Percentiles rank a stretch among this genome's conserved stretches.
These are phyloP conservation scores for Halophytophthora polymorphica DNA, from an alignment of 352 stramenopile genomes.

Conservation along the genomic window DNA sequence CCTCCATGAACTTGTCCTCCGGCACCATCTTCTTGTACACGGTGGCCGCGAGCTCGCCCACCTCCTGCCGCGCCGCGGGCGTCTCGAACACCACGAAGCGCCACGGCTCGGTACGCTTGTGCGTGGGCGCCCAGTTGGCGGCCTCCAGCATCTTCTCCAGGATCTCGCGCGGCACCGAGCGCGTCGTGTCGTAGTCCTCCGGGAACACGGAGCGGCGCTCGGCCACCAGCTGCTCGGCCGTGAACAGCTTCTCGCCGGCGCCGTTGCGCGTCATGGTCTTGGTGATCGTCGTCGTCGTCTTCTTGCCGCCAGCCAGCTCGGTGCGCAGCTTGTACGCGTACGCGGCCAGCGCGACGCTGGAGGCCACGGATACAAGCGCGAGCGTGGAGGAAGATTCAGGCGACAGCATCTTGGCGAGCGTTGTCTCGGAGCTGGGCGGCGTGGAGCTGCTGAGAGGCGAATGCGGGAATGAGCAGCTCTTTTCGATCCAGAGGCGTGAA, in stretches of 20 bases:
- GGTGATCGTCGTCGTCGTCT: constrained; percentile 20
- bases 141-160: constrained; percentile 74
- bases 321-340: constrained; percentile 38
- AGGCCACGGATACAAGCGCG: constrained; percentile 24
- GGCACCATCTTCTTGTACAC: constrained; percentile 70
- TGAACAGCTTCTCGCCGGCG: constrained; percentile 43
- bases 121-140: constrained; percentile 83
- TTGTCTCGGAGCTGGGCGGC: constrained; percentile 2
- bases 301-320: constrained; percentile 16
- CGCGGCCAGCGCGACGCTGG: constrained; percentile 31
- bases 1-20: constrained; percentile 65
- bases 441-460: constrained; percentile 8
- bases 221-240: constrained; percentile 74
- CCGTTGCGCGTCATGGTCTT: constrained; percentile 19
- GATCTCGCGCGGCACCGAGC: constrained; percentile 49
- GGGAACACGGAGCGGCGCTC: constrained; percentile 76
- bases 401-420: constrained; percentile 14
- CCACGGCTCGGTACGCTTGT: constrained; percentile 80
- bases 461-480: background rate
- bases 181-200: constrained; percentile 55
- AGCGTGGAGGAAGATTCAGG: constrained; percentile 19
- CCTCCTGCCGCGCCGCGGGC: constrained; percentile 41
- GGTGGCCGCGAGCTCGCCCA: constrained; percentile 63
- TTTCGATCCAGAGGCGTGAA: background rate
- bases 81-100: constrained; percentile 75